Percentiles rank a stretch among this genome's conserved stretches.
Evolutionary conservation across 2,329 filamentous ascomycete species (phyloP).

Genomic region (Diaporthe vaccinii): DNA sequence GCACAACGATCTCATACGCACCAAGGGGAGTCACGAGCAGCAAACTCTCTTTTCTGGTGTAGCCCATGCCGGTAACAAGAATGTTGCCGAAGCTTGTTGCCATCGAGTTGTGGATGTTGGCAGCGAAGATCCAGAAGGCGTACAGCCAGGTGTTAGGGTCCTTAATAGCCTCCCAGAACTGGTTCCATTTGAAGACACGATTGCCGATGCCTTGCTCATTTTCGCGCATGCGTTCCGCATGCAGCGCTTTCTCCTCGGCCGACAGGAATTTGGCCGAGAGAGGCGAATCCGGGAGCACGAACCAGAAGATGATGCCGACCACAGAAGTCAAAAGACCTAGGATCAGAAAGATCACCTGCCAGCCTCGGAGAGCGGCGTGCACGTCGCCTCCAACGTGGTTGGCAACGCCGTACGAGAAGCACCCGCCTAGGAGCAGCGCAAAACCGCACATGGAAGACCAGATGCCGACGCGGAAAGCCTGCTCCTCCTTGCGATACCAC

Average conservation of each 20-base stretch:
- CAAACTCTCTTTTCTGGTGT: constrained; percentile 49
- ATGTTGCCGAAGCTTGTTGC: constrained; percentile 55
- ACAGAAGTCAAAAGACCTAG: constrained; percentile 48
- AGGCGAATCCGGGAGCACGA: constrained; percentile 53
- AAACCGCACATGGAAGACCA: constrained; percentile 44
- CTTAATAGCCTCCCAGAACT: constrained; percentile 51
- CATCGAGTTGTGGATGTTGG: constrained; percentile 54
- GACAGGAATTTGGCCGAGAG: constrained; percentile 50
- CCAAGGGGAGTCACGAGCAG: constrained; percentile 54
- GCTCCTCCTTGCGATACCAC: constrained; percentile 48
- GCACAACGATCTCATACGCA: constrained; percentile 53
- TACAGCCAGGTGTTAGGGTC: constrained; percentile 54
- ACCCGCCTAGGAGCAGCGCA: constrained; percentile 50
- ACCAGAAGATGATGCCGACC: constrained; percentile 51
- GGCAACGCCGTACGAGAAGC: constrained; percentile 51
- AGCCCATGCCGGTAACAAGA: constrained; percentile 54
- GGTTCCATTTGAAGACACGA: constrained; percentile 50
- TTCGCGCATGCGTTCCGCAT: constrained; percentile 51
- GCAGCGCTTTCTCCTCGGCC: constrained; percentile 48
- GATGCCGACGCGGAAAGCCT: constrained; percentile 44
- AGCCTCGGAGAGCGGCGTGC: constrained; percentile 43
- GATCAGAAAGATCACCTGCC: constrained; percentile 55
- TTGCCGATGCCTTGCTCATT: constrained; percentile 54
- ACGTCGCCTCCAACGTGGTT: constrained; percentile 46
- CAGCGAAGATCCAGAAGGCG: constrained; percentile 53